These are phyloP conservation scores for Paramecium sonneborni DNA, from an alignment of 73 alveolate genomes.

Conservation along the genomic window DNA sequence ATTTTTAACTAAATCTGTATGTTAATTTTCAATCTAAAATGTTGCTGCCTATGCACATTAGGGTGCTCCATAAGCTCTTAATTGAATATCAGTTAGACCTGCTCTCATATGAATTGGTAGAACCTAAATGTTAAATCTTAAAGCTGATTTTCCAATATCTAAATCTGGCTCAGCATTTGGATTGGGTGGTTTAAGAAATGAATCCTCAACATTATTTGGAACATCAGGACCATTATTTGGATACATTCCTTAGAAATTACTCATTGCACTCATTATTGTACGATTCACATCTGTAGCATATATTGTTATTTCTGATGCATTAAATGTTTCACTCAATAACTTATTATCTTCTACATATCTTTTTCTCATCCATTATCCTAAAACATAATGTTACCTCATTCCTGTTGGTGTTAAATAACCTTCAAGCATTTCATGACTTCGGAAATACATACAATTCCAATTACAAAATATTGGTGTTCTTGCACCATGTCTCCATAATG, in stretches of 20 bases:
- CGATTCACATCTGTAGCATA: conserved; percentile 61
- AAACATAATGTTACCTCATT: conserved; percentile 57
- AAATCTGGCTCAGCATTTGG: neutral
- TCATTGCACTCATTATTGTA: conserved; percentile 65
- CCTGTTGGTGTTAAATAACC: conserved; percentile 67
- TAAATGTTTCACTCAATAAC: neutral
- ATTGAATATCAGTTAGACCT: neutral
- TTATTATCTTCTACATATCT: neutral
- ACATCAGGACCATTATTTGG: conserved; percentile 40
- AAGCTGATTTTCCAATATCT: neutral
- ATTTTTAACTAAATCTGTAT: neutral
- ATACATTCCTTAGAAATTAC: conserved; percentile 52
- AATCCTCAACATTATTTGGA: neutral
- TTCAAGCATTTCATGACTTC: neutral
- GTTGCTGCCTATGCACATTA: neutral
- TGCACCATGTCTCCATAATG: conserved; percentile 68
- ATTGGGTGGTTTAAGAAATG: conserved; percentile 21
- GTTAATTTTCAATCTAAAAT: neutral
- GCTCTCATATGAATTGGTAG: conserved; percentile 57
- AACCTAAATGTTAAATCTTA: neutral
- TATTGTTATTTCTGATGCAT: conserved; percentile 24
- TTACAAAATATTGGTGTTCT: conserved; percentile 53
- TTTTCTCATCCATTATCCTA: conserved; percentile 53
- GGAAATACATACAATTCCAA: conserved; percentile 25
- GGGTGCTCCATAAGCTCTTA: neutral